These are phyloP conservation scores for Nothophytophthora sp. DNA, from an alignment of 352 stramenopile species.

Conservation along the genomic window DNA sequence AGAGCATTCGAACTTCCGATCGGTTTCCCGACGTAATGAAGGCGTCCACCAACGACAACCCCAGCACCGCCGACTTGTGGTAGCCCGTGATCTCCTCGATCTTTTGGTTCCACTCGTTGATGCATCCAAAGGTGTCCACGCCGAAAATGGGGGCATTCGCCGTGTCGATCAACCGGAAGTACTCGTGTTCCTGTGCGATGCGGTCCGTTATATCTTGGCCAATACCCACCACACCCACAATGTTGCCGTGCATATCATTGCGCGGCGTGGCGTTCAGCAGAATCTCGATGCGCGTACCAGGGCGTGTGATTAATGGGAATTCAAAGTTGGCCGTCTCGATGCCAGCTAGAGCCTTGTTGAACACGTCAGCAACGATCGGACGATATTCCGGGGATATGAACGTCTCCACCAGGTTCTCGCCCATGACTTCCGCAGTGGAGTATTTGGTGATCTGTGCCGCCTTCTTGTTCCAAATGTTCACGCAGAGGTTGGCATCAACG, in stretches of 20 bases:
- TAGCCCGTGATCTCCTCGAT: constrained; percentile 76
- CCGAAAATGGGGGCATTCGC: constrained; percentile 79
- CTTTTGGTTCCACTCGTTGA: constrained; percentile 83
- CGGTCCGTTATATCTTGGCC: constrained; percentile 84
- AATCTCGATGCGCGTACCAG: constrained; percentile 74
- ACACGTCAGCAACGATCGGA: constrained; percentile 66
- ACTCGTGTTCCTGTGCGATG: constrained; percentile 79
- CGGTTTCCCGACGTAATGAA: constrained; percentile 64
- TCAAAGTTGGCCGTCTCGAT: constrained; percentile 88
- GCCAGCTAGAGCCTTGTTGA: constrained; percentile 66
- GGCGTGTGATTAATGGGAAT: constrained; percentile 79
- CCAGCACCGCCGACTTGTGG: constrained; percentile 57
- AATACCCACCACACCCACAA: constrained; percentile 88
- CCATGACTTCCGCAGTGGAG: constrained; percentile 75
- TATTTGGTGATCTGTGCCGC: constrained; percentile 89
- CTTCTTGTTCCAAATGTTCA: constrained; percentile 94
- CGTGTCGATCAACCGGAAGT: constrained; percentile 76
- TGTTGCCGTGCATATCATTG: constrained; percentile 67
- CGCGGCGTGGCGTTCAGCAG: constrained; percentile 75
- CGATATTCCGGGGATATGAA: constrained; percentile 84
- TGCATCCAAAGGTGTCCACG: constrained; percentile 69
- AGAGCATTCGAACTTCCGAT: constrained; percentile 44
- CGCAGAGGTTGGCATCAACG: constrained; percentile 84
- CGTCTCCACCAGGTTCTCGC: constrained; percentile 80
- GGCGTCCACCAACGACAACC: constrained; percentile 54